These are phyloP conservation scores for Fusarium luffae DNA, from an alignment of 2,329 filamentous ascomycete species.

Conservation along the genomic window DNA sequence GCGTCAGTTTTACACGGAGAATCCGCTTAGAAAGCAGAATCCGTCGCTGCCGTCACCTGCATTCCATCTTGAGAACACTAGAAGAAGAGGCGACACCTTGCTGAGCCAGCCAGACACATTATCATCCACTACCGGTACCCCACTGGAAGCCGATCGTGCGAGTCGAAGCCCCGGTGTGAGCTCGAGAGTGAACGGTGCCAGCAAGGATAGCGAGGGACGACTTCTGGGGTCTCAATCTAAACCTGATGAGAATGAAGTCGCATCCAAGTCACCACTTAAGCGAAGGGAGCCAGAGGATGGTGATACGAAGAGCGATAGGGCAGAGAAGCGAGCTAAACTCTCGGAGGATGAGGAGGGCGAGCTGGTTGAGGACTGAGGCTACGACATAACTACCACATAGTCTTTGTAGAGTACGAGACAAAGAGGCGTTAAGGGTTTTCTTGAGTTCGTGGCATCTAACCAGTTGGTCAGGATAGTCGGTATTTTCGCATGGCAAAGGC, in stretches of 20 bases:
- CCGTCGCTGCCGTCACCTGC: constrained; percentile 64
- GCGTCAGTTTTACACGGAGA: constrained; percentile 73
- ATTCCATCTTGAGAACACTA: constrained; percentile 67
- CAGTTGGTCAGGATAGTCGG: constrained; percentile 21
- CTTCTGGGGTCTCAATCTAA: constrained; percentile 52
- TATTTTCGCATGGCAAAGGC: constrained; percentile 37
- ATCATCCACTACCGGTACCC: constrained; percentile 63
- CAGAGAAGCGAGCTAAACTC: constrained; percentile 57
- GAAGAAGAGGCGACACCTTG: constrained; percentile 59
- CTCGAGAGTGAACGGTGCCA: constrained; percentile 54
- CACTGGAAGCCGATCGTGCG: constrained; percentile 58
- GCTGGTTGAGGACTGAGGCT: constrained; percentile 52
- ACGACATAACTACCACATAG: background rate
- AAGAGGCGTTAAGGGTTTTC: constrained; percentile 40
- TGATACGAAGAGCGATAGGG: constrained; percentile 49
- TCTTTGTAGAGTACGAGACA: constrained; percentile 34
- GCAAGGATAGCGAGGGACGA: constrained; percentile 48
- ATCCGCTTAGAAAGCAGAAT: constrained; percentile 69
- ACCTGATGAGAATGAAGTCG: constrained; percentile 47
- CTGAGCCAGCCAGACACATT: constrained; percentile 56
- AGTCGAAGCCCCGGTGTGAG: constrained; percentile 64
- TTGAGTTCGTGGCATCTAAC: constrained; percentile 22
- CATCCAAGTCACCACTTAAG: constrained; percentile 54
- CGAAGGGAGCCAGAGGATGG: constrained; percentile 56
- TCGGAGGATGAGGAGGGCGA: constrained; percentile 64